Evolutionary conservation across 2,329 filamentous ascomycete species (phyloP).

Genomic region (Fusarium mexicanum): DNA sequence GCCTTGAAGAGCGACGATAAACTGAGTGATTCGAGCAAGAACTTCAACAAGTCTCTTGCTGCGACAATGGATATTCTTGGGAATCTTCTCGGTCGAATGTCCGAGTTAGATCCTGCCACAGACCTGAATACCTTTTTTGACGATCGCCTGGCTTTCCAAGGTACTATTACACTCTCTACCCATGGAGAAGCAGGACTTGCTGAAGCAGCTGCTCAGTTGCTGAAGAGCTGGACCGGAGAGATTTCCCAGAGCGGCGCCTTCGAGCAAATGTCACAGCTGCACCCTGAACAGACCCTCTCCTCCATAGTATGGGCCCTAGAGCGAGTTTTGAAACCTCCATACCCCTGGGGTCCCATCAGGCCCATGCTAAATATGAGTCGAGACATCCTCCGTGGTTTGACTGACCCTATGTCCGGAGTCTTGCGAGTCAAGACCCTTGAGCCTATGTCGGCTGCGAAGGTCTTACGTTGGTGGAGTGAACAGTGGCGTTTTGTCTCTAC

Average conservation of each 20-base stretch:
- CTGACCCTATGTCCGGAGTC: slow-evolving; percentile 65
- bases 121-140: slow-evolving; percentile 77
- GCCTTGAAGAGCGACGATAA: slow-evolving; percentile 58
- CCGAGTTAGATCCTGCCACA: slow-evolving; percentile 73
- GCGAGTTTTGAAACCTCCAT: slow-evolving; percentile 48
- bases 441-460: slow-evolving; percentile 68
- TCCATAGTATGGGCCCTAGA: slow-evolving; percentile 56
- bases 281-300: slow-evolving; percentile 53
- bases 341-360: slow-evolving; percentile 66
- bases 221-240: slow-evolving; percentile 84
- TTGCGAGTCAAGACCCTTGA: slow-evolving; percentile 66
- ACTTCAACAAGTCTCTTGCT: slow-evolving; percentile 79
- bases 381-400: slow-evolving; percentile 66
- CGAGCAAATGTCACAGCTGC: slow-evolving; percentile 52
- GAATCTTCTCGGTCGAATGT: slow-evolving; percentile 79
- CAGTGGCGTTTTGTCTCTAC: slow-evolving; percentile 85
- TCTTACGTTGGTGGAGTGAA: slow-evolving; percentile 83
- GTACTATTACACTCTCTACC: slow-evolving; percentile 81
- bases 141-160: slow-evolving; percentile 73
- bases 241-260: slow-evolving; percentile 54
- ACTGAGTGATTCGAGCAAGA: slow-evolving; percentile 56
- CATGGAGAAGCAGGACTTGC: slow-evolving; percentile 83
- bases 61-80: slow-evolving; percentile 69
- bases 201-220: slow-evolving; percentile 80
- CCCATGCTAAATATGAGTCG: slow-evolving; percentile 66